phyloP scores from a whole-genome alignment of 2,329 filamentous ascomycete species.

The Aspergillus tanneri region DNA sequence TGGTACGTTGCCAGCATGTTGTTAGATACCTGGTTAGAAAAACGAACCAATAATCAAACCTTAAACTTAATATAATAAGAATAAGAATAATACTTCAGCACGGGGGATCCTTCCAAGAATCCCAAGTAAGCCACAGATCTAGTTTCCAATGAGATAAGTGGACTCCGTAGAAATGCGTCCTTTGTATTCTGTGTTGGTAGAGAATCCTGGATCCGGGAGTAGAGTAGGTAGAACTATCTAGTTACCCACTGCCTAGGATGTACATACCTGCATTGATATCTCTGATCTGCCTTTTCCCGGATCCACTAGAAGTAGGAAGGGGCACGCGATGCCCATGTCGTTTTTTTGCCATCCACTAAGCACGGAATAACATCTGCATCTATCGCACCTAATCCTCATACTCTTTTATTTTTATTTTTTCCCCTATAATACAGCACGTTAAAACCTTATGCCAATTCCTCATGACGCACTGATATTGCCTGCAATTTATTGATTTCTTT shows the following conservation, averaged over 20 bases:
- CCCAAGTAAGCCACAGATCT: conserved; percentile 2
- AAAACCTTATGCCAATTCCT: too few relatives aligned
- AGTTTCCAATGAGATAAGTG: not conserved
- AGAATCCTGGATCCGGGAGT: too few relatives aligned
- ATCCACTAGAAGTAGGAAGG: conserved; percentile 17
- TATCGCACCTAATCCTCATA: not conserved
- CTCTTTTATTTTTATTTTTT: not conserved
- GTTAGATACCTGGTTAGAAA: not conserved
- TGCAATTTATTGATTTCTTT: too few relatives aligned
- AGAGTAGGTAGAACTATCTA: too few relatives aligned
- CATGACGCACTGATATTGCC: too few relatives aligned
- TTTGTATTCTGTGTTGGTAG: too few relatives aligned
- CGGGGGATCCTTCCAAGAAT: not conserved
- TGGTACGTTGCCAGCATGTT: too few relatives aligned
- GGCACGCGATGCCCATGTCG: conserved; percentile 21
- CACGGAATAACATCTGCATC: conserved; percentile 2
- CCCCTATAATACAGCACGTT: not conserved
- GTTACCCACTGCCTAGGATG: too few relatives aligned
- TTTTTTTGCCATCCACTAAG: conserved; percentile 17
- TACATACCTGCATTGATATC: conserved; percentile 16
- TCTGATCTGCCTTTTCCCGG: conserved; percentile 18
- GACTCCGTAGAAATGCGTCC: too few relatives aligned
- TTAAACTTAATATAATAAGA: conserved; percentile 1
- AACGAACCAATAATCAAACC: not conserved
- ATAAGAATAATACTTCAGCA: not conserved